These are phyloP conservation scores for Pseudogymnoascus sp. DNA, from an alignment of 2,329 filamentous ascomycete genomes.

Conservation along the genomic window DNA sequence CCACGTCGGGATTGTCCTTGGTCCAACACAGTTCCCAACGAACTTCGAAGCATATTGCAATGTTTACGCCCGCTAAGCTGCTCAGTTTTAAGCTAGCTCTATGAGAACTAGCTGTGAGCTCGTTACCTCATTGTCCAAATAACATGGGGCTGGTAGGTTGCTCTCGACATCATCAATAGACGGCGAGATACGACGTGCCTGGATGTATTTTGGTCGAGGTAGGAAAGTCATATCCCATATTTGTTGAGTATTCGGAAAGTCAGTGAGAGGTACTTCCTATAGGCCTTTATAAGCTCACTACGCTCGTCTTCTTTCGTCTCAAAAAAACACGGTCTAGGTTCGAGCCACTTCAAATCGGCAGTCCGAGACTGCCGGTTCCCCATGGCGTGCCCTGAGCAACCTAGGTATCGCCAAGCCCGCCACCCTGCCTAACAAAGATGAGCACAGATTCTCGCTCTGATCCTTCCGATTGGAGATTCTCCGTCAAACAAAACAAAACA, in stretches of 20 bases:
- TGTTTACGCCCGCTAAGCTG: neutral
- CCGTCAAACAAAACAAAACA: neutral
- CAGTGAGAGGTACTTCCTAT: neutral
- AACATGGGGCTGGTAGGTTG: neutral
- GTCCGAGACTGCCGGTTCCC: neutral
- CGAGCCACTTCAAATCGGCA: neutral
- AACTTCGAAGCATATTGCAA: neutral
- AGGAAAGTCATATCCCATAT: neutral
- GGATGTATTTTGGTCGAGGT: neutral
- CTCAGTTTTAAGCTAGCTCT: neutral
- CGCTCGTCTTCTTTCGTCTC: neutral
- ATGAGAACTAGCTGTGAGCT: neutral
- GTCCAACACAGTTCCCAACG: neutral
- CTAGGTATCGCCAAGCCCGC: neutral
- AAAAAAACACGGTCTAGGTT: neutral
- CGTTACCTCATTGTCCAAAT: neutral
- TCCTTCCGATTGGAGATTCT: neutral
- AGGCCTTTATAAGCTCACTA: neutral
- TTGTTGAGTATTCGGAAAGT: neutral
- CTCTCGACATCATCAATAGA: neutral
- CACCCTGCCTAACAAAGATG: neutral
- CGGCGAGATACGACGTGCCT: neutral
- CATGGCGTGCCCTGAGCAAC: no score
- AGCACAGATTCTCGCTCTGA: neutral
- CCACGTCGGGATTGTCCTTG: neutral